Evolutionary conservation across 352 stramenopile genomes (phyloP).

Genomic region (Phytophthora crassamura): DNA sequence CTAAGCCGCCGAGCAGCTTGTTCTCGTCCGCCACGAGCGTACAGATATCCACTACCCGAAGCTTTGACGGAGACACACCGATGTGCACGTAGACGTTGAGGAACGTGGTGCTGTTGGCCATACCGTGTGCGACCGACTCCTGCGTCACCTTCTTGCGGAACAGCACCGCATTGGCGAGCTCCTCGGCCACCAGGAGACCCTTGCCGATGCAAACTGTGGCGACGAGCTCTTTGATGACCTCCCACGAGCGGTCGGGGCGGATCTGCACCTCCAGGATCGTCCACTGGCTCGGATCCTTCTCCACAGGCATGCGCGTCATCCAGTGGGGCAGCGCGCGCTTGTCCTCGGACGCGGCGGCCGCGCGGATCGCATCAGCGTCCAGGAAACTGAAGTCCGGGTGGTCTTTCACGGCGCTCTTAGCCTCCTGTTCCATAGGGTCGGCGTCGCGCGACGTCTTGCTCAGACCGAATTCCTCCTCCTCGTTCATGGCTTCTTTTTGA

Average conservation of each 20-base stretch:
- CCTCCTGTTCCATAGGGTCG: conserved; percentile 75
- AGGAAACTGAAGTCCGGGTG: conserved; percentile 78
- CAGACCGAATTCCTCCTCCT: conserved; percentile 82
- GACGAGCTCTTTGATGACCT: conserved; percentile 81
- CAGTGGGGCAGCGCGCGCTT: conserved; percentile 54
- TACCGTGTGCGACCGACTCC: conserved; percentile 66
- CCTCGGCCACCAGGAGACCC: conserved; percentile 66
- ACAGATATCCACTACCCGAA: conserved; percentile 77
- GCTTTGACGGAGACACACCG: conserved; percentile 78
- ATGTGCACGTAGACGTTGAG: conserved; percentile 79
- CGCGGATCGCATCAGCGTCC: conserved; percentile 37
- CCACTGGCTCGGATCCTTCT: conserved; percentile 72
- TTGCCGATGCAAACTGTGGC: conserved; percentile 82
- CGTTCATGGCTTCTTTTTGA: conserved; percentile 31
- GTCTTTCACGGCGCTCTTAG: conserved; percentile 57
- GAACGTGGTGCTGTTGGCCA: conserved; percentile 69
- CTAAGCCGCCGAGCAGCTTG: conserved; percentile 65
- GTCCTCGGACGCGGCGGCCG: conserved; percentile 34
- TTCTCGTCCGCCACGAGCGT: conserved; percentile 70
- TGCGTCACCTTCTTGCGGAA: conserved; percentile 77
- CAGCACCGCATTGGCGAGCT: conserved; percentile 61
- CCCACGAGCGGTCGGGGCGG: conserved; percentile 73
- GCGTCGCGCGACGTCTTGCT: conserved; percentile 61
- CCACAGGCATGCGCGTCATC: conserved; percentile 62
- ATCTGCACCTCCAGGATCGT: conserved; percentile 75